Percentiles rank a stretch among this genome's conserved stretches.
Evolutionary conservation across 2,329 filamentous ascomycete species (phyloP).

Genomic region (Botrytis fabae): DNA sequence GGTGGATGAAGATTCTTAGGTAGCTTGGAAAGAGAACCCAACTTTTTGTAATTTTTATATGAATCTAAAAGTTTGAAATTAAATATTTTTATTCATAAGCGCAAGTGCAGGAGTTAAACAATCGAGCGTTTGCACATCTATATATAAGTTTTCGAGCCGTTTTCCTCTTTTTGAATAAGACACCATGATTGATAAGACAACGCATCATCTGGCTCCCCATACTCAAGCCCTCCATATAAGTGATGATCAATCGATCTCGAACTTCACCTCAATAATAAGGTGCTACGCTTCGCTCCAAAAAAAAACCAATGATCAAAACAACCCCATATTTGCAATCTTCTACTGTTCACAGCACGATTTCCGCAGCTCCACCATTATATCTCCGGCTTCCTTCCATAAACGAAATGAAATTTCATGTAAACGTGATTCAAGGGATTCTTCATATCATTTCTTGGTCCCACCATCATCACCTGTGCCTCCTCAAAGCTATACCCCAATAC

Average conservation of each 20-base stretch:
- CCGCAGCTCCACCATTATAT: neutral
- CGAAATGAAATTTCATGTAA: constrained; percentile 57
- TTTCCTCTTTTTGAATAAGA: neutral
- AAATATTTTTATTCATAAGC: neutral
- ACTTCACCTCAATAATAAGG: neutral
- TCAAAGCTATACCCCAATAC: constrained; percentile 50
- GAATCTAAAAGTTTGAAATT: neutral
- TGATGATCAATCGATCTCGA: neutral
- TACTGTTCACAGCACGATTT: neutral
- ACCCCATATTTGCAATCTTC: neutral
- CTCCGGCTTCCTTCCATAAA: constrained; percentile 39
- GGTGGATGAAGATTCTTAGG: neutral
- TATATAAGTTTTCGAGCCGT: neutral
- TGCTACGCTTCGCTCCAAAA: neutral
- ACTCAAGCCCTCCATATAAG: neutral
- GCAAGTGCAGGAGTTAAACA: neutral
- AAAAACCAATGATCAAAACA: neutral
- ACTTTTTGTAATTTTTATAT: neutral
- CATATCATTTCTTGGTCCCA: constrained; percentile 50
- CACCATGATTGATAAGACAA: neutral
- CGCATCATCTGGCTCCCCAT: neutral
- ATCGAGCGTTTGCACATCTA: neutral
- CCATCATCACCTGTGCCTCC: constrained; percentile 50
- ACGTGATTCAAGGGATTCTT: constrained; percentile 43
- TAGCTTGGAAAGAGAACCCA: neutral